These are phyloP conservation scores for Lepidium sativum DNA, from an alignment of 345 rosid genomes.

Conservation along the genomic window DNA sequence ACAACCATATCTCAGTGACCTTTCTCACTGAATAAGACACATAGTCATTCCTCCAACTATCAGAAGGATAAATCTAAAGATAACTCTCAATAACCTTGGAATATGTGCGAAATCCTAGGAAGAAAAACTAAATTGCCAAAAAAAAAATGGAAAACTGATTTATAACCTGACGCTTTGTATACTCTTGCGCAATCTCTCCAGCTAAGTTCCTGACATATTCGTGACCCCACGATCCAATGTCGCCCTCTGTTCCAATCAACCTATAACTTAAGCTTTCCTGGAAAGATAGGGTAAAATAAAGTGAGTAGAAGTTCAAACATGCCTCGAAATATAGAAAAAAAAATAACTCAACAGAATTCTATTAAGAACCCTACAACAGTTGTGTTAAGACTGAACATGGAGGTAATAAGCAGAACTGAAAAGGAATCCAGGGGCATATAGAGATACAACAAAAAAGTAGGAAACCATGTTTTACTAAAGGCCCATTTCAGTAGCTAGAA, in stretches of 20 bases:
- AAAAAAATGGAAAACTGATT: background rate
- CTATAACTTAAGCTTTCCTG: constrained; percentile 89
- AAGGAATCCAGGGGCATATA: background rate
- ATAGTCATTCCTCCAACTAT: constrained; percentile 7
- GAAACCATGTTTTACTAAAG: background rate
- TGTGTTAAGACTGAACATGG: background rate
- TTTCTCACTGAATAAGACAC: constrained; percentile 3
- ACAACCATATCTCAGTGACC: background rate
- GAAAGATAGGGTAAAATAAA: background rate
- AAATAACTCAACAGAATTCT: background rate
- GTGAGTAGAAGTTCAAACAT: background rate
- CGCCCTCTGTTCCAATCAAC: constrained; percentile 78
- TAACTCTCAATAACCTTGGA: background rate
- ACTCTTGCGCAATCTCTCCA: constrained; percentile 80
- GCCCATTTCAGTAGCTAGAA: background rate
- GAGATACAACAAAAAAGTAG: background rate
- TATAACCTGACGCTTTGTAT: constrained; percentile 65
- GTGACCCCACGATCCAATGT: constrained; percentile 97
- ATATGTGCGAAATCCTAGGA: background rate
- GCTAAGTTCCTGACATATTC: constrained; percentile 96
- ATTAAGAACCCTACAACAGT: background rate
- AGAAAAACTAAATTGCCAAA: background rate
- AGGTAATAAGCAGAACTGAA: background rate
- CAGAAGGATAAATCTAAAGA: background rate
- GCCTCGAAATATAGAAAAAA: background rate